A percentile compares a stretch with the other conserved stretches of the same genome.
phyloP scores from a whole-genome alignment of 2,329 filamentous ascomycete genomes.

The Septoria linicola region DNA sequence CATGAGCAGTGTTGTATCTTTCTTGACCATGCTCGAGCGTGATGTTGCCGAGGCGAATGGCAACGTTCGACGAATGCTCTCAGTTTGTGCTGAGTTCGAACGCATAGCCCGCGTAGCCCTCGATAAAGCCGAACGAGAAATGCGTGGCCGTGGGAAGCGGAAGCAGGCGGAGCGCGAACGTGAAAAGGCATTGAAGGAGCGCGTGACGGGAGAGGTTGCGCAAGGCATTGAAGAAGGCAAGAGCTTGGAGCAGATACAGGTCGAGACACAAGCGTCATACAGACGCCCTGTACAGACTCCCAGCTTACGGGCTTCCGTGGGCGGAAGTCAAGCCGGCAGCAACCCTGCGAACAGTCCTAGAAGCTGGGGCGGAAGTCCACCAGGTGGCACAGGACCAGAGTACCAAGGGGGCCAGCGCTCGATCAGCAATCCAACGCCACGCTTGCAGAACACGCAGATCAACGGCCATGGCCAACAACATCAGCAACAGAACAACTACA shows the following conservation, averaged over 20 bases:
- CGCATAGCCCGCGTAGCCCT: conserved; percentile 87
- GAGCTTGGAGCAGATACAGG: conserved; percentile 39
- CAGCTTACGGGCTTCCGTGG: conserved; percentile 31
- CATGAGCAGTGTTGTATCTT: conserved; percentile 91
- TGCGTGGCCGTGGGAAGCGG: conserved; percentile 75
- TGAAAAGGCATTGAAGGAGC: conserved; percentile 33
- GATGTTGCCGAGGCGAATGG: conserved; percentile 64
- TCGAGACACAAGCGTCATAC: conserved; percentile 38
- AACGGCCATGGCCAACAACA: conserved; percentile 1
- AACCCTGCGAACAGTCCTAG: conserved; percentile 30
- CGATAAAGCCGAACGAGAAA: conserved; percentile 86
- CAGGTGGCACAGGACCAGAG: conserved; percentile 20
- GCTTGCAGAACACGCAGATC: conserved; percentile 12
- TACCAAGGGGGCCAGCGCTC: conserved; percentile 18
- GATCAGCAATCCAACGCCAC: conserved; percentile 21
- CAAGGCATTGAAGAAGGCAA: conserved; percentile 37
- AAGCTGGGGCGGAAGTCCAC: conserved; percentile 31
- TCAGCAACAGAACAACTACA: conserved; percentile 20
- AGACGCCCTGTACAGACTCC: conserved; percentile 36
- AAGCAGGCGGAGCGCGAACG: conserved; percentile 64
- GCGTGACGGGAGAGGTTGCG: conserved; percentile 25
- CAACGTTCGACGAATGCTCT: conserved; percentile 89
- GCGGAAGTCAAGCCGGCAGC: conserved; percentile 28
- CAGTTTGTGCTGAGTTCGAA: conserved; percentile 93
- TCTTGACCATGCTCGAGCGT: conserved; percentile 81